Percentiles rank a stretch among this genome's conserved stretches.
phyloP scores from a whole-genome alignment of 2,329 filamentous ascomycete genomes.

The Xylariaceae sp. region DNA sequence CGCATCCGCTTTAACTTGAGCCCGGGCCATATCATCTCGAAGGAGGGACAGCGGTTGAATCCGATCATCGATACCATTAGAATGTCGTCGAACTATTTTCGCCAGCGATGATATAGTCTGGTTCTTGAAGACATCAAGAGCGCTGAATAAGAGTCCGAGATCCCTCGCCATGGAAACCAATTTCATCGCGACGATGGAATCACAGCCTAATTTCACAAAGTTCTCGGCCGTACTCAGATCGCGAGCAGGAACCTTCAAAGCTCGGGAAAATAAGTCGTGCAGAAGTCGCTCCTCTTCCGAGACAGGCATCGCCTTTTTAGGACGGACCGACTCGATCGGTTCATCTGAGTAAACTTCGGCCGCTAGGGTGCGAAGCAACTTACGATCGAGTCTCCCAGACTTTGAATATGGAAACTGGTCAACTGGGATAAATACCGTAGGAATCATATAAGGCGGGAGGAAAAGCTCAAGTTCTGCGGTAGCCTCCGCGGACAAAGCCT shows the following conservation, averaged over 20 bases:
- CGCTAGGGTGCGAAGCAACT: constrained; percentile 2
- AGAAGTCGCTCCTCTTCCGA: constrained; percentile 1
- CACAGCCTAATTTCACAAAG: constrained; percentile 38
- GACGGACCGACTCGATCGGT: background rate
- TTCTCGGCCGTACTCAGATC: constrained; percentile 22
- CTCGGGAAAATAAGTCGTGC: background rate
- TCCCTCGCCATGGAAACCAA: constrained; percentile 38
- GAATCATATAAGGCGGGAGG: constrained; percentile 15
- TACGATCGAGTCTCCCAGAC: constrained; percentile 16
- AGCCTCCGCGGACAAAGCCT: constrained; percentile 28
- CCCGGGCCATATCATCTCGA: background rate
- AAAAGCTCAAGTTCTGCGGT: constrained; percentile 32
- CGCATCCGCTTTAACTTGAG: constrained; percentile 1
- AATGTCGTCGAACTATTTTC: background rate
- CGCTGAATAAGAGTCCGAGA: constrained; percentile 15
- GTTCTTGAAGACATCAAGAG: constrained; percentile 6
- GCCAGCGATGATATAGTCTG: constrained; percentile 8
- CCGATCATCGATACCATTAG: background rate
- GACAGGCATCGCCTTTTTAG: background rate
- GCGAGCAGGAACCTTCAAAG: background rate
- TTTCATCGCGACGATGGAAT: constrained; percentile 41
- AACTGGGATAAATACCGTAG: constrained; percentile 11
- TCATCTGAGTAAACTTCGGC: background rate
- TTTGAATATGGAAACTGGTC: constrained; percentile 15
- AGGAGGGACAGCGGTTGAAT: constrained; percentile 2